Evolutionary conservation across 2,329 filamentous ascomycete species (phyloP).

Genomic region (Dryadomyces sulphureus): DNA sequence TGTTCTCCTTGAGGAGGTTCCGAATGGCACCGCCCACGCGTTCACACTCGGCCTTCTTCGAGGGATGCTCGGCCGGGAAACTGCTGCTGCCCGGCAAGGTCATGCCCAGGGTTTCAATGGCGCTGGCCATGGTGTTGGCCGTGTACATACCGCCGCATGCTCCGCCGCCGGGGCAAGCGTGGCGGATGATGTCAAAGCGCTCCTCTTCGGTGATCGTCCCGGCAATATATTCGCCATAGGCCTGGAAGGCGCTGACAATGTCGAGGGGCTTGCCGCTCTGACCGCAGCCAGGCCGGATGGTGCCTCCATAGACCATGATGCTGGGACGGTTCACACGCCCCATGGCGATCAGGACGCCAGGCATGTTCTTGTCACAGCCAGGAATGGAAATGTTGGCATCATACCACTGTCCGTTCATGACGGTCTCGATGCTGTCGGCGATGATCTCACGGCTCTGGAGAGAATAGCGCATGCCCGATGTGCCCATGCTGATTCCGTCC

Average conservation of each 20-base stretch:
- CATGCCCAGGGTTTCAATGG: constrained; percentile 60
- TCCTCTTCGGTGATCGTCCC: constrained; percentile 84
- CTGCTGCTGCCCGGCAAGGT: constrained; percentile 72
- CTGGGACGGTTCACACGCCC: constrained; percentile 85
- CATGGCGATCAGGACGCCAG: constrained; percentile 83
- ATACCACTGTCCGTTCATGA: constrained; percentile 98
- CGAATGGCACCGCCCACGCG: constrained; percentile 59
- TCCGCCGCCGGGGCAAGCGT: constrained; percentile 75
- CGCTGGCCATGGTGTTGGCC: constrained; percentile 62
- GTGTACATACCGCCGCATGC: constrained; percentile 82
- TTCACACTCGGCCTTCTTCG: constrained; percentile 60
- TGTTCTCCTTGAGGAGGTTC: constrained; percentile 60
- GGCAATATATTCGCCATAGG: constrained; percentile 87
- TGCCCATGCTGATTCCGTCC: constrained; percentile 97
- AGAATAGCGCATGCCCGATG: constrained; percentile 74
- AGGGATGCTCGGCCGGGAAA: constrained; percentile 58
- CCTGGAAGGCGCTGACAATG: constrained; percentile 95
- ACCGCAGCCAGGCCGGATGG: constrained; percentile 82
- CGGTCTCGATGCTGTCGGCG: constrained; percentile 95
- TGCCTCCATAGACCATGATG: constrained; percentile 95
- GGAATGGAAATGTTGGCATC: constrained; percentile 94
- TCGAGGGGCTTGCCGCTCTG: constrained; percentile 64
- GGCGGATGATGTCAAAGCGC: constrained; percentile 84
- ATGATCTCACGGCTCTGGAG: constrained; percentile 93
- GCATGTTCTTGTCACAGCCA: constrained; percentile 99